These are phyloP conservation scores for Puccinellia tenuiflora DNA, from an alignment of 176 grass and related monocot genomes.

Conservation along the genomic window DNA sequence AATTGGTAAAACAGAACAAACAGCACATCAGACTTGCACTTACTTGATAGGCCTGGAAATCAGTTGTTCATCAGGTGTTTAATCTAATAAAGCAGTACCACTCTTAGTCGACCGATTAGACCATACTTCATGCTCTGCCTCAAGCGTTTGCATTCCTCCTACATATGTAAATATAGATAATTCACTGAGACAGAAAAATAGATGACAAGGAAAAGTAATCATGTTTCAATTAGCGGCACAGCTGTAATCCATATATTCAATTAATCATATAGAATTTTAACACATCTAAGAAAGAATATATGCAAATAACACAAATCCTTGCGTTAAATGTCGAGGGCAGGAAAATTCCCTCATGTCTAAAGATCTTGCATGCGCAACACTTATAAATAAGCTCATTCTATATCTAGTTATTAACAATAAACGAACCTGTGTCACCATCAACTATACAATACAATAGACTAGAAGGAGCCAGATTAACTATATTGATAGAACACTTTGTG, in stretches of 20 bases:
- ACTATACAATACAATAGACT: neutral
- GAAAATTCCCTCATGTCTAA: neutral
- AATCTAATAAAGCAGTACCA: conserved; percentile 60
- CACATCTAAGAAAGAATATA: neutral
- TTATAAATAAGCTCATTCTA: neutral
- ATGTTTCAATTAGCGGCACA: neutral
- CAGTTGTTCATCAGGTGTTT: conserved; percentile 13
- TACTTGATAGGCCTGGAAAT: conserved; percentile 4
- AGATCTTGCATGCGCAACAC: neutral
- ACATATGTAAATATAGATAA: conserved; percentile 32
- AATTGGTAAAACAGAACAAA: conserved; percentile 19
- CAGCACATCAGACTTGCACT: conserved; percentile 35
- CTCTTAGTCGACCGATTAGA: conserved; percentile 73
- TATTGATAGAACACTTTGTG: neutral
- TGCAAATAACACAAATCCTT: neutral
- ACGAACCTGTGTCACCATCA: neutral
- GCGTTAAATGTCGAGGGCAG: neutral
- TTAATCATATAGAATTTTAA: neutral
- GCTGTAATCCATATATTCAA: neutral
- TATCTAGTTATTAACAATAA: neutral
- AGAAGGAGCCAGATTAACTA: conserved; percentile 3
- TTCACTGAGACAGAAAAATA: conserved; percentile 29
- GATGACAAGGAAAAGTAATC: conserved; percentile 3
- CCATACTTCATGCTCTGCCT: conserved; percentile 86
- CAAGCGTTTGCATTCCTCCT: conserved; percentile 95